Conservation (phyloP, 805 yeast genomes). For the Starmerella apicola region DNA sequence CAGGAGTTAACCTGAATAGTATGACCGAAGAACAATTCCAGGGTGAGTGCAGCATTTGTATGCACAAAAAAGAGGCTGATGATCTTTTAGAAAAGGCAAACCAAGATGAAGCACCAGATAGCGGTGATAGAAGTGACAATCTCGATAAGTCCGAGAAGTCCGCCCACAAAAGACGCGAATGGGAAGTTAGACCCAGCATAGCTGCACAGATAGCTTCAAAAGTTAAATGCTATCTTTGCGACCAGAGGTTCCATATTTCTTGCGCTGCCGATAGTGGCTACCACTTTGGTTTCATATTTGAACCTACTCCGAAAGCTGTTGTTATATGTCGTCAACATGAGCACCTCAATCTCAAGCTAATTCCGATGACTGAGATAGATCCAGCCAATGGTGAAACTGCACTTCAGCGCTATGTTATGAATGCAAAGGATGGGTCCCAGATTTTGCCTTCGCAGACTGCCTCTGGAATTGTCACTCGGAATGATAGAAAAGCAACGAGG, state of each 20-base stretch:
- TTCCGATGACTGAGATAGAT: slow-evolving; percentile 23
- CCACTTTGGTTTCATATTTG: slow-evolving; percentile 14
- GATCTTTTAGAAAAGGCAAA: background rate
- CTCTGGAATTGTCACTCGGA: too few species aligned
- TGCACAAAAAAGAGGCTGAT: background rate
- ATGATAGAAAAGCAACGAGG: too few species aligned
- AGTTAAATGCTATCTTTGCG: slow-evolving; percentile 15
- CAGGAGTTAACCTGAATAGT: slow-evolving; percentile 2
- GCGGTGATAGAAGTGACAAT: background rate
- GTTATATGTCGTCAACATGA: slow-evolving; percentile 26
- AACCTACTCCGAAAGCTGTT: slow-evolving; percentile 23
- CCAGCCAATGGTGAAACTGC: slow-evolving; percentile 20
- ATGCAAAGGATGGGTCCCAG: too few species aligned
- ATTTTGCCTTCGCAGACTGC: too few species aligned
- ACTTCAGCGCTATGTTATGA: slow-evolving; percentile 25
- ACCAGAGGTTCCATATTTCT: slow-evolving; percentile 35
- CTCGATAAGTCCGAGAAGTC: background rate
- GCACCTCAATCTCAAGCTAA: slow-evolving; percentile 6
- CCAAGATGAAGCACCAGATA: background rate
- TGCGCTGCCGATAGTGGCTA: slow-evolving; percentile 37
- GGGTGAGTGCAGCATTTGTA: slow-evolving; percentile 10
- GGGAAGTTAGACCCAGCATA: background rate
- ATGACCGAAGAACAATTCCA: background rate
- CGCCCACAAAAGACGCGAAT: background rate
- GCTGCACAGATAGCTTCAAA: slow-evolving; percentile 2